Conservation (phyloP, 306 rosid species). For the Vicia faba region DNA sequence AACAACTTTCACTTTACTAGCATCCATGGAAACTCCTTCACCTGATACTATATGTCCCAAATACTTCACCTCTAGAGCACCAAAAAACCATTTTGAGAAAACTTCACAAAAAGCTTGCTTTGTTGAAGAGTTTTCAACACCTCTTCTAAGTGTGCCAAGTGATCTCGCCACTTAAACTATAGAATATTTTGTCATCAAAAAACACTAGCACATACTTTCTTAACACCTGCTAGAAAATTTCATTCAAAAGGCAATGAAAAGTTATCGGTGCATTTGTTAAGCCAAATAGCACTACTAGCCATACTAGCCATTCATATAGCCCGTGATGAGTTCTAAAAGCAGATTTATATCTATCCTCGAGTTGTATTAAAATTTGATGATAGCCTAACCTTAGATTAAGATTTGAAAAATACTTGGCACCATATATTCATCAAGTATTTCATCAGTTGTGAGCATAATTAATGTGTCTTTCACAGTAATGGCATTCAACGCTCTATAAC, state of each 20-base stretch:
- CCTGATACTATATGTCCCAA: too few relatives aligned
- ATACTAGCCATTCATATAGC: background rate
- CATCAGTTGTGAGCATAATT: too few relatives aligned
- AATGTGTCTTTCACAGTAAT: too few relatives aligned
- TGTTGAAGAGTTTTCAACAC: background rate
- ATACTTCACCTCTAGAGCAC: background rate
- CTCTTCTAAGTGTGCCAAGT: background rate
- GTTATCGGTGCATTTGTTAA: background rate
- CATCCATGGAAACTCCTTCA: too few relatives aligned
- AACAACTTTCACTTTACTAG: too few relatives aligned
- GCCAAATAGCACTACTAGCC: background rate
- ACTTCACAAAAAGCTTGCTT: background rate
- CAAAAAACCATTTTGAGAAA: background rate
- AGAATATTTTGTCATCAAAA: background rate
- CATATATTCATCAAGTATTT: too few relatives aligned
- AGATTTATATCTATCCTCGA: background rate
- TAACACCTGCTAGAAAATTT: background rate
- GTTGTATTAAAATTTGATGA: background rate
- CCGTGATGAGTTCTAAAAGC: background rate
- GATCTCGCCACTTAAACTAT: background rate
- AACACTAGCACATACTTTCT: background rate
- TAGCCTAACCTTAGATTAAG: too few relatives aligned
- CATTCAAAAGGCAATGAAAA: background rate
- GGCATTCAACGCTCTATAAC: too few relatives aligned
- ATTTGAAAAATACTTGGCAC: too few relatives aligned